A percentile compares a stretch with the other conserved stretches of the same genome.
These are phyloP conservation scores for Penicillium malachiteum DNA, from an alignment of 495 filamentous ascomycete genomes.

Conservation along the genomic window DNA sequence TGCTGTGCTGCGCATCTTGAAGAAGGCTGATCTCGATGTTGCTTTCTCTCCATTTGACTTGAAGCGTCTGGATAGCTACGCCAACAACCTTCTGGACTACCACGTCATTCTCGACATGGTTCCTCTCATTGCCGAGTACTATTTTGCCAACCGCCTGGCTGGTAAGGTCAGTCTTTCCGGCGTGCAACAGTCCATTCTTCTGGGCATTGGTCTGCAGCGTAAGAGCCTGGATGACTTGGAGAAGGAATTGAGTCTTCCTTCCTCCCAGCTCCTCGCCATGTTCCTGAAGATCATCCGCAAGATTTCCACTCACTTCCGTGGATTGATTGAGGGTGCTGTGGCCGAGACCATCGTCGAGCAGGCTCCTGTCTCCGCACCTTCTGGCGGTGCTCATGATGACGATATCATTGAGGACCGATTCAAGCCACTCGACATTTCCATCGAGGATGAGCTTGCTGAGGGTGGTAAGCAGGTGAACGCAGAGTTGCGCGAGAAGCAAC, in stretches of 20 bases:
- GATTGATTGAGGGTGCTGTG: constrained; percentile 71
- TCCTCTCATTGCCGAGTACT: constrained; percentile 73
- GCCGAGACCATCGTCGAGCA: constrained; percentile 58
- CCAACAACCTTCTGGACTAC: constrained; percentile 95
- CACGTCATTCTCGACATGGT: constrained; percentile 95
- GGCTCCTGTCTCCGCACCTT: constrained; percentile 45
- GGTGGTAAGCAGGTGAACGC: constrained; percentile 73
- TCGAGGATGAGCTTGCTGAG: constrained; percentile 85
- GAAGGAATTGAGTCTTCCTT: constrained; percentile 70
- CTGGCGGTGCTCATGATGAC: constrained; percentile 62
- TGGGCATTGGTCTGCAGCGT: constrained; percentile 84
- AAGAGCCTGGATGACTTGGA: constrained; percentile 82
- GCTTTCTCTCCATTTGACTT: constrained; percentile 87
- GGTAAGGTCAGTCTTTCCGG: constrained; percentile 65
- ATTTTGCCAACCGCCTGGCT: constrained; percentile 75
- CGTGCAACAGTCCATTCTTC: constrained; percentile 79
- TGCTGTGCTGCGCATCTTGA: constrained; percentile 52
- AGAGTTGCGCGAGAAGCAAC: constrained; percentile 72
- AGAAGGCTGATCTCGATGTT: constrained; percentile 69
- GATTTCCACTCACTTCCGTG: constrained; percentile 71
- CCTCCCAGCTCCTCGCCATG: constrained; percentile 86
- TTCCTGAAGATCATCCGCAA: constrained; percentile 95
- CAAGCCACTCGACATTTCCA: constrained; percentile 62
- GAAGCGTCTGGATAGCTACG: constrained; percentile 90
- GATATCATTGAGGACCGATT: constrained; percentile 57